These are phyloP conservation scores for Xylaria venustula DNA, from an alignment of 495 filamentous ascomycete species.

Conservation along the genomic window DNA sequence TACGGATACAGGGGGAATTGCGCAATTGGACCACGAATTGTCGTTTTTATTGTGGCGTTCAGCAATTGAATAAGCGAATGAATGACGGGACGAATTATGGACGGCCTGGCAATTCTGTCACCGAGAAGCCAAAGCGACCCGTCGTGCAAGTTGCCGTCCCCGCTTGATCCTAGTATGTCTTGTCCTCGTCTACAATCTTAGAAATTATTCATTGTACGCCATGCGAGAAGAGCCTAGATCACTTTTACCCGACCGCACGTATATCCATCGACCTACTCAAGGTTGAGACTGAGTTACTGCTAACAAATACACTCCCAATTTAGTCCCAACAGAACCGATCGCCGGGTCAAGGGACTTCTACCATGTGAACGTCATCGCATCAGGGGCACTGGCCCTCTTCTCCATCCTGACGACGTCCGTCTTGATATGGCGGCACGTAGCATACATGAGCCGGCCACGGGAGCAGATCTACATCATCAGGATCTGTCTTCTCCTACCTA, in stretches of 20 bases:
- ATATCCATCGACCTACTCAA: too few species aligned
- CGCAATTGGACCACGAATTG: background rate
- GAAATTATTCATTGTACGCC: background rate
- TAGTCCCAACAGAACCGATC: conserved; percentile 13
- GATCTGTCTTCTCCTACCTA: conserved; percentile 9
- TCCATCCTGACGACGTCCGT: background rate
- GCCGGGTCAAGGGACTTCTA: conserved; percentile 8
- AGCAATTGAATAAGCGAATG: background rate
- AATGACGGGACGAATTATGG: background rate
- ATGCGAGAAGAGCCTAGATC: too few species aligned
- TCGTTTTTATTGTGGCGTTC: background rate
- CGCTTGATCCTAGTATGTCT: conserved; percentile 8
- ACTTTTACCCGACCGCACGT: too few species aligned
- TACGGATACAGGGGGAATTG: background rate
- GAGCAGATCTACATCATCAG: conserved; percentile 15
- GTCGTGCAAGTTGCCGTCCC: conserved; percentile 4
- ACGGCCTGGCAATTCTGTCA: background rate
- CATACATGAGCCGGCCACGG: conserved; percentile 11
- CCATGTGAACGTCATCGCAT: conserved; percentile 12
- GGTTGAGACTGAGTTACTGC: background rate
- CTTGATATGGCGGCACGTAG: conserved; percentile 14
- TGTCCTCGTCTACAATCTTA: background rate
- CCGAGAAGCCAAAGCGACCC: background rate
- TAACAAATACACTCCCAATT: background rate
- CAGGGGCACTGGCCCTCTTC: background rate